Evolutionary conservation across 352 stramenopile species (phyloP).

Genomic region (Blastocystis sp.): DNA sequence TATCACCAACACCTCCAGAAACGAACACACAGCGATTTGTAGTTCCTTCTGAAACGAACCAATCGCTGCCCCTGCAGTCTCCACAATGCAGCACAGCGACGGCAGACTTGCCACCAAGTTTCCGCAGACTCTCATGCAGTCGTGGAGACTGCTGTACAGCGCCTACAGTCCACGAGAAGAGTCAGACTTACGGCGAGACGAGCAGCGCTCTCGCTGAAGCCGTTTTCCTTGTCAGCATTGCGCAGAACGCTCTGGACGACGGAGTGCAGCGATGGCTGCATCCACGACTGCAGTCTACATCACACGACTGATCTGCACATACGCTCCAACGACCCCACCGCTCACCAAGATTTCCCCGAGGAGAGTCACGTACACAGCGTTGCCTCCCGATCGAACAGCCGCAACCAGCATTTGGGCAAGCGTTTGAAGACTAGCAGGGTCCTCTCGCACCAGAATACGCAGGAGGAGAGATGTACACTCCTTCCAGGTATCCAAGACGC

Average conservation of each 20-base stretch:
- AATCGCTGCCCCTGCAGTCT: not conserved
- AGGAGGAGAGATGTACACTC: not conserved
- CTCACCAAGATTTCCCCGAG: not conserved
- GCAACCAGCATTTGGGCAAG: not conserved
- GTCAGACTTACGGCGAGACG: not conserved
- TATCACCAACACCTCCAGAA: not conserved
- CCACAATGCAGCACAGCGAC: not conserved
- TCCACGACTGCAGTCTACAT: not conserved
- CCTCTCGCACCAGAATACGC: not conserved
- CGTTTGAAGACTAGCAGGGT: not conserved
- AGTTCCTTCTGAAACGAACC: slow-evolving; percentile 6
- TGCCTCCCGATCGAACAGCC: not conserved
- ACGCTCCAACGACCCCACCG: not conserved
- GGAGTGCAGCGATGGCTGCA: not conserved
- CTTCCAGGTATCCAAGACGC: not conserved
- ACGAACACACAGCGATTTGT: not conserved
- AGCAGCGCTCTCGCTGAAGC: not conserved
- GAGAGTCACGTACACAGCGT: not conserved
- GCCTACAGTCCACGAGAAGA: not conserved
- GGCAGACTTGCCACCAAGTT: not conserved
- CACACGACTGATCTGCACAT: not conserved
- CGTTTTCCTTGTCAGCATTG: slow-evolving; percentile 25
- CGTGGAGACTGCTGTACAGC: not conserved
- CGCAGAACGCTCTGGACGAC: not conserved
- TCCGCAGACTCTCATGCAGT: not conserved